These are phyloP conservation scores for Sporormia fimetaria DNA, from an alignment of 495 filamentous ascomycete species.

Conservation along the genomic window DNA sequence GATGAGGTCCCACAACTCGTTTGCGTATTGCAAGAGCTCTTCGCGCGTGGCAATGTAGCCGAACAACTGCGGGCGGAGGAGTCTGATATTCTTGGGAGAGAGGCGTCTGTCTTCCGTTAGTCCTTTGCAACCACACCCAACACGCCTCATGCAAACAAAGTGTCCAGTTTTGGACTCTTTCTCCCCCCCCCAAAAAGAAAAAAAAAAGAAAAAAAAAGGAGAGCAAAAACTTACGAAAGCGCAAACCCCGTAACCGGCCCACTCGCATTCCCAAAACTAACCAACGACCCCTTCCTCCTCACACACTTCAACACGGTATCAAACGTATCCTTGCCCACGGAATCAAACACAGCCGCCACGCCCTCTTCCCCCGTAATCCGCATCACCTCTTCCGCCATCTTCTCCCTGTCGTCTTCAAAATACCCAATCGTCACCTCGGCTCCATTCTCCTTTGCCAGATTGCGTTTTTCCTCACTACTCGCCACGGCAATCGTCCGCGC, in stretches of 20 bases:
- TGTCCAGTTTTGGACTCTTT: no score
- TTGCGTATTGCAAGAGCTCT: constrained; percentile 60
- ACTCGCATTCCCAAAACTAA: constrained; percentile 81
- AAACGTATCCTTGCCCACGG: constrained; percentile 80
- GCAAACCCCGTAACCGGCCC: constrained; percentile 68
- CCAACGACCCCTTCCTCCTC: constrained; percentile 70
- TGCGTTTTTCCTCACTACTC: constrained; percentile 59
- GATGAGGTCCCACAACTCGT: constrained; percentile 65
- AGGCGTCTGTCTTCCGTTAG: constrained; percentile 35
- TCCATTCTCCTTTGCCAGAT: constrained; percentile 70
- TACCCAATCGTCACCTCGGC: constrained; percentile 65
- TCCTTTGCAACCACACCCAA: neutral
- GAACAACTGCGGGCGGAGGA: constrained; percentile 64
- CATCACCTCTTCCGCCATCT: constrained; percentile 26
- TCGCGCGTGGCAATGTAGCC: constrained; percentile 64
- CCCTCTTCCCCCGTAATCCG: constrained; percentile 41
- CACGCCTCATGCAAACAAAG: no score
- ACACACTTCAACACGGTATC: constrained; percentile 69
- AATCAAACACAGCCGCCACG: constrained; percentile 75
- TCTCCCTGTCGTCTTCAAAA: constrained; percentile 41
- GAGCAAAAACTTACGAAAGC: constrained; percentile 42
- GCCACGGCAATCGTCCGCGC: constrained; percentile 79
- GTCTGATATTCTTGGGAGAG: constrained; percentile 66
- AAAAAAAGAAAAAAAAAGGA: neutral
- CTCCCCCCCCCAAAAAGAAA: neutral